A percentile compares a stretch with the other conserved stretches of the same genome.
Evolutionary conservation across 1,284 basidiomycete species (phyloP).

Genomic region (Irpex sp.): DNA sequence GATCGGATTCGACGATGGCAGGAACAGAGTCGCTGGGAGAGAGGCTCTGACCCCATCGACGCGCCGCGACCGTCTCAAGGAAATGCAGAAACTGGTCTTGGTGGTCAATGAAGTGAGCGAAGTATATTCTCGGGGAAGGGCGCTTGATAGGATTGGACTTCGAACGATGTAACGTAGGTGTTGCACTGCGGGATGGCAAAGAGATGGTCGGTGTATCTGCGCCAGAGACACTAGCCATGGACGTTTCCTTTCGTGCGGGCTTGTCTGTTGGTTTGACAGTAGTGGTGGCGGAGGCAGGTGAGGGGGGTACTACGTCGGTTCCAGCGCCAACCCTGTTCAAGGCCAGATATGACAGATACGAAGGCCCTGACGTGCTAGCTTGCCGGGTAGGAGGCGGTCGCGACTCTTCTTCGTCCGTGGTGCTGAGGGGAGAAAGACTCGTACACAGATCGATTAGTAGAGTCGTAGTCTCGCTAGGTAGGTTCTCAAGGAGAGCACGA

Average conservation of each 20-base stretch:
- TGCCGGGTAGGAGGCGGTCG: slow-evolving; percentile 22
- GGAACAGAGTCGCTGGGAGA: slow-evolving; percentile 25
- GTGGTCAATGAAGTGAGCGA: slow-evolving; percentile 93
- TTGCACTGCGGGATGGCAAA: slow-evolving; percentile 20
- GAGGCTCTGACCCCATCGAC: slow-evolving; percentile 78
- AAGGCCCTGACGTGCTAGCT: slow-evolving; percentile 39
- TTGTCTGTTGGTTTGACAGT: slow-evolving; percentile 39
- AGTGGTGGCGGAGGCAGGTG: slow-evolving; percentile 46
- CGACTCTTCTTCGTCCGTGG: slow-evolving; percentile 38
- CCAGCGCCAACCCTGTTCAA: slow-evolving; percentile 46
- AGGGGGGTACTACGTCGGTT: slow-evolving; percentile 29
- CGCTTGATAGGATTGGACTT: slow-evolving; percentile 33
- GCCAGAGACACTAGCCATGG: slow-evolving; percentile 26
- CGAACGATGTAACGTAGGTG: slow-evolving; percentile 20
- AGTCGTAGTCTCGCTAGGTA: slow-evolving; percentile 85
- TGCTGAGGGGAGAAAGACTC: slow-evolving; percentile 45
- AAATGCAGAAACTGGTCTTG: slow-evolving; percentile 80
- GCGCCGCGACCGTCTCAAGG: slow-evolving; percentile 80
- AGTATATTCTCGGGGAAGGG: slow-evolving; percentile 84
- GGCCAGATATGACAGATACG: slow-evolving; percentile 76
- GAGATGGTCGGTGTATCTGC: slow-evolving; percentile 25
- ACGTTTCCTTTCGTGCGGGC: slow-evolving; percentile 31
- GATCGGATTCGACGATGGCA: slow-evolving; percentile 19
- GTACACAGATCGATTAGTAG: slow-evolving; percentile 91
- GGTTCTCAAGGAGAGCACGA: slow-evolving; percentile 72